phyloP scores from a whole-genome alignment of 306 rosid species.

The Citrullus colocynthis region DNA sequence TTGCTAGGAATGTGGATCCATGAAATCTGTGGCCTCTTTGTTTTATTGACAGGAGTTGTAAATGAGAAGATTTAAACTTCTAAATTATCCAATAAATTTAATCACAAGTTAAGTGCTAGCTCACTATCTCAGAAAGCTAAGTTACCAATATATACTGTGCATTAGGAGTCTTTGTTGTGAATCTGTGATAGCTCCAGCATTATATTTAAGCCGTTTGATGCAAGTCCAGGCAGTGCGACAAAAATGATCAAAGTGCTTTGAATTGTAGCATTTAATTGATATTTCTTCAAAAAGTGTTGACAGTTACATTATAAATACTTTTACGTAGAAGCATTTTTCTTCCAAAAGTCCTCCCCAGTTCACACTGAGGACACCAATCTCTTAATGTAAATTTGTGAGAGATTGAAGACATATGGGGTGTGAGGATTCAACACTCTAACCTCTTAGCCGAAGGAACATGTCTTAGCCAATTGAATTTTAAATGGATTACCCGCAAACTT shows the following conservation, averaged over 20 bases:
- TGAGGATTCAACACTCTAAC: neutral
- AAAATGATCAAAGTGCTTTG: neutral
- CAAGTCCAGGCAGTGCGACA: neutral
- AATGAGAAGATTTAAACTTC: neutral
- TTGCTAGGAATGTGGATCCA: neutral
- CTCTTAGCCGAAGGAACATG: too few species aligned
- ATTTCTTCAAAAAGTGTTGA: neutral
- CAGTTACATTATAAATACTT: neutral
- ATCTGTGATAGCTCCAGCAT: neutral
- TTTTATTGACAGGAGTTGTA: neutral
- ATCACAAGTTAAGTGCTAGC: neutral
- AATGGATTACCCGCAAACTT: neutral
- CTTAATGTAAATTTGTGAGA: neutral
- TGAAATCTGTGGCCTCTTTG: neutral
- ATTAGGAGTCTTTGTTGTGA: neutral
- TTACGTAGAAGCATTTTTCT: neutral
- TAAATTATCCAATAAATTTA: neutral
- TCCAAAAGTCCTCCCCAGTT: neutral
- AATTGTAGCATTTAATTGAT: neutral
- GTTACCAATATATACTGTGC: neutral
- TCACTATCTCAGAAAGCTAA: neutral
- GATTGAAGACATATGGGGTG: too few species aligned
- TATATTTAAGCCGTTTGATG: neutral
- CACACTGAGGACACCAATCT: neutral
- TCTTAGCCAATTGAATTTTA: too few species aligned